Evolutionary conservation across 2,329 filamentous ascomycete genomes (phyloP).

Genomic region (Clonostachys solani): DNA sequence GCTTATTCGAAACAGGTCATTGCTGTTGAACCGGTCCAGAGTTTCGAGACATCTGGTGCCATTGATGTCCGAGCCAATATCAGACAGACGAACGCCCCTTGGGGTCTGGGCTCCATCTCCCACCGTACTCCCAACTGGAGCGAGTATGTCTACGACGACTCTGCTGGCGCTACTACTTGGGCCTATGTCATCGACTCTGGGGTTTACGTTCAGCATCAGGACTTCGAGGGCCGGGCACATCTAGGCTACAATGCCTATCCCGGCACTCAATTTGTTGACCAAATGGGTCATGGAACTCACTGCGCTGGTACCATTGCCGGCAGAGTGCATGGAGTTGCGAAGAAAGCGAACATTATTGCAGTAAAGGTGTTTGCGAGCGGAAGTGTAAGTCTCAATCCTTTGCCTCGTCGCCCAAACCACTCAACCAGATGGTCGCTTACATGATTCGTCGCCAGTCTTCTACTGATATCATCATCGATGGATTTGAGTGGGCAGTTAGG

Average conservation of each 20-base stretch:
- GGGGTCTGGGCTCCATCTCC: constrained; percentile 40
- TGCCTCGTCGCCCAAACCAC: too few species aligned
- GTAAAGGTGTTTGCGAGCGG: constrained; percentile 39
- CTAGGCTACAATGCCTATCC: constrained; percentile 25
- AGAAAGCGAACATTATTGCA: constrained; percentile 32
- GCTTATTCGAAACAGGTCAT: constrained; percentile 13
- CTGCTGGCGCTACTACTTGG: constrained; percentile 34
- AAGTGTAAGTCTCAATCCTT: constrained; percentile 6
- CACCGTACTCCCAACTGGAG: constrained; percentile 23
- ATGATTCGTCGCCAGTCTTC: constrained; percentile 26
- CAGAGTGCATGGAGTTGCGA: constrained; percentile 38
- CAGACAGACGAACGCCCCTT: constrained; percentile 21
- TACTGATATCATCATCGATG: constrained; percentile 23
- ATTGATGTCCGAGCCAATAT: constrained; percentile 9
- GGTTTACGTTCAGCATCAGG: constrained; percentile 37
- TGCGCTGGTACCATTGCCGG: constrained; percentile 39
- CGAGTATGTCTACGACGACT: constrained; percentile 34
- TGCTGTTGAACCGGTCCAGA: constrained; percentile 19
- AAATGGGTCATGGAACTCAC: constrained; percentile 41
- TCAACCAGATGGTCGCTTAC: background rate
- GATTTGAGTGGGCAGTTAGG: constrained; percentile 36
- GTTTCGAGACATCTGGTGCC: constrained; percentile 1
- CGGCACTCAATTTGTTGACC: constrained; percentile 23
- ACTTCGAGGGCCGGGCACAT: constrained; percentile 37
- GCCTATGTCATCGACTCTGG: constrained; percentile 54